Base-by-base conservation (phyloP, 768 basidiomycete species). In the Phanerodontia chrysosporium region DNA sequence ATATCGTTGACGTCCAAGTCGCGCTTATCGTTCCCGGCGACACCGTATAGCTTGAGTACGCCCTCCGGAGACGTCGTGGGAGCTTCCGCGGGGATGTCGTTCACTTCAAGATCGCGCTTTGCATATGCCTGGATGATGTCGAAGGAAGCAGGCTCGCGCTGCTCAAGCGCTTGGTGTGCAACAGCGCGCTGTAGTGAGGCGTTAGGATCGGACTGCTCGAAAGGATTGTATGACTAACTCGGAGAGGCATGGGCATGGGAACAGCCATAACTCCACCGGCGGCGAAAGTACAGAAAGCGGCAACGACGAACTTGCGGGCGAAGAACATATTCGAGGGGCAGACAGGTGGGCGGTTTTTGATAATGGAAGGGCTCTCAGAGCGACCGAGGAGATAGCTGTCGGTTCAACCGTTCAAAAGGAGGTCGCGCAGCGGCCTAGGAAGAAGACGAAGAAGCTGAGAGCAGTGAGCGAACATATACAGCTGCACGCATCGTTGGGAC, bases 111-210 rank as follows among this genome's bases (percentile, higher is more conserved):
- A 59, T 35, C 68, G 61, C 60, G 69, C 67, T 59, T 67, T 63
- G 57, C 62, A 69, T 81, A 83, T 21, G 76, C 76, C 14, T 67
- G 73, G 49, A 84, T 81, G 8, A 68, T 72, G 48, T 76, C 73
- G 42, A 80, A 68, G 3, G 75, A 71, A 28, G 70, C 69, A 48
- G 70, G 61, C 44, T 66, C 66, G 44, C 75, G 72, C 27, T 56
- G 58, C 54, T 65, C 63, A 39, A 73, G 55, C 25, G 60, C 57
- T 51, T 59, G 66, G 30, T 45, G 56, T 14, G 45, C 72, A 69
- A 61, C 8, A 36, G 49, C 60, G 25, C 36, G 44, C 46, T 61
- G 56, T 42, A 8, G 54, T 51, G 1, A 36, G 22, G 27, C 16
- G 14, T 12, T 9, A 48, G 51, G 18, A 10, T 51, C 21, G 27